Evolutionary conservation across 495 filamentous ascomycete species (phyloP).

Genomic region (Evernia prunastri): DNA sequence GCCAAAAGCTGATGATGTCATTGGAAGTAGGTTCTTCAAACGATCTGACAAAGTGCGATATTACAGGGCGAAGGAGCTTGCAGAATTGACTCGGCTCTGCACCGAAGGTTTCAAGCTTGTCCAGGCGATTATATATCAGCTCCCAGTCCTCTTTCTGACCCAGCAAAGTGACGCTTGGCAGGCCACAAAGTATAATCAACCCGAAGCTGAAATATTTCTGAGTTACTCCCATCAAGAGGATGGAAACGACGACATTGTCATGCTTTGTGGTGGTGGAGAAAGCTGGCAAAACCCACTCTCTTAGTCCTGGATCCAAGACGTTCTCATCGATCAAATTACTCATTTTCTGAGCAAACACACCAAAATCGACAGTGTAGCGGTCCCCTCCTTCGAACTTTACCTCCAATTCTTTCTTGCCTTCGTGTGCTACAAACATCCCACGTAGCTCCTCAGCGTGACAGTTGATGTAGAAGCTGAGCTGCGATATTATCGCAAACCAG

Average conservation of each 20-base stretch:
- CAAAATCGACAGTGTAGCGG: slow-evolving; percentile 5
- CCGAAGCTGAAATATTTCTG: slow-evolving; percentile 38
- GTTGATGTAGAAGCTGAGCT: slow-evolving; percentile 49
- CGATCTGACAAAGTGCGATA: slow-evolving; percentile 26
- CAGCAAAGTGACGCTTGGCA: slow-evolving; percentile 46
- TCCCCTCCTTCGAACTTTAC: slow-evolving; percentile 17
- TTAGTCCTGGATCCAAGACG: slow-evolving; percentile 32
- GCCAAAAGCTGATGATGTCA: slow-evolving; percentile 39
- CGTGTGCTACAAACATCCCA: slow-evolving; percentile 38
- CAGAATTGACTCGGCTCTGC: slow-evolving; percentile 32
- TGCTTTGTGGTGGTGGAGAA: slow-evolving; percentile 39
- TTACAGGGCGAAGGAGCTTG: slow-evolving; percentile 27
- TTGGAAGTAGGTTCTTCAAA: slow-evolving; percentile 27
- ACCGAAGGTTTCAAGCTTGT: slow-evolving; percentile 36
- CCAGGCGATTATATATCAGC: slow-evolving; percentile 30
- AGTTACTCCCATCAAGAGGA: slow-evolving; percentile 40
- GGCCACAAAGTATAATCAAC: slow-evolving; percentile 32
- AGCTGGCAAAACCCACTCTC: slow-evolving; percentile 37
- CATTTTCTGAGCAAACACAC: slow-evolving; percentile 29
- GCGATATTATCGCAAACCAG: slow-evolving; percentile 52
- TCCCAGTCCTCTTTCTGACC: slow-evolving; percentile 41
- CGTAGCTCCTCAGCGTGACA: slow-evolving; percentile 42
- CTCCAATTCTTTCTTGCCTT: slow-evolving; percentile 40
- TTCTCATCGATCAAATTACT: slow-evolving; percentile 33
- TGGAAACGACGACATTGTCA: slow-evolving; percentile 32